A percentile compares a stretch with the other conserved stretches of the same genome.
Evolutionary conservation across 148 eudicot genomes (phyloP).

Genomic region (Chenopodium formosanum): DNA sequence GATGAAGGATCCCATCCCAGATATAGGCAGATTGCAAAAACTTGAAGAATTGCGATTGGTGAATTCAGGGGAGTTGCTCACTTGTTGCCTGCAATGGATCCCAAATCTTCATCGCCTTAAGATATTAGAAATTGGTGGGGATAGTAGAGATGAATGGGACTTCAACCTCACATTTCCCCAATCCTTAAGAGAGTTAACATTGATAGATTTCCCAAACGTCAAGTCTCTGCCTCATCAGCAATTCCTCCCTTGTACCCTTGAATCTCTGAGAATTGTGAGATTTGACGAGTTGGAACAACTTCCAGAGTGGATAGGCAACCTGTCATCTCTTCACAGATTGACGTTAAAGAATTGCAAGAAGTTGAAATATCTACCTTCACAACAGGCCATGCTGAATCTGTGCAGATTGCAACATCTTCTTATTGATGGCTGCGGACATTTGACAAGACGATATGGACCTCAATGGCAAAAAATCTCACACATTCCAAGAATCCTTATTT

Average conservation of each 20-base stretch:
- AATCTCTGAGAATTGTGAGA: background rate
- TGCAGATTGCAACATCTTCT: too few species aligned
- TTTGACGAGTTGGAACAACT: conserved; percentile 7
- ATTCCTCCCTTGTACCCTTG: background rate
- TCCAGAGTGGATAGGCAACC: background rate
- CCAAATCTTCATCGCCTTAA: background rate
- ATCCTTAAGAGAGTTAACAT: background rate
- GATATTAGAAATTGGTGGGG: background rate
- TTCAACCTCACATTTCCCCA: too few species aligned
- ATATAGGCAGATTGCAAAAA: background rate
- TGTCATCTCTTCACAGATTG: background rate
- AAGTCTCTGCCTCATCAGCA: background rate
- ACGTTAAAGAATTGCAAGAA: background rate
- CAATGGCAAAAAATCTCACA: too few species aligned
- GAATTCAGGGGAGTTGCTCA: background rate
- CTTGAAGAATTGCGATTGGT: background rate
- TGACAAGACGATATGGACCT: too few species aligned
- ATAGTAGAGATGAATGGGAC: conserved; percentile 4
- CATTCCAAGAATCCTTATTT: too few species aligned
- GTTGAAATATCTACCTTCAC: background rate
- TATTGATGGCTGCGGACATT: too few species aligned
- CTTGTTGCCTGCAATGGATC: background rate
- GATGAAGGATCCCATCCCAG: background rate
- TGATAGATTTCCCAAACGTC: background rate
- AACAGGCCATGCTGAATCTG: background rate